Conservation (phyloP, 2,329 filamentous ascomycete species). For the Fragosphaeria purpurea region DNA sequence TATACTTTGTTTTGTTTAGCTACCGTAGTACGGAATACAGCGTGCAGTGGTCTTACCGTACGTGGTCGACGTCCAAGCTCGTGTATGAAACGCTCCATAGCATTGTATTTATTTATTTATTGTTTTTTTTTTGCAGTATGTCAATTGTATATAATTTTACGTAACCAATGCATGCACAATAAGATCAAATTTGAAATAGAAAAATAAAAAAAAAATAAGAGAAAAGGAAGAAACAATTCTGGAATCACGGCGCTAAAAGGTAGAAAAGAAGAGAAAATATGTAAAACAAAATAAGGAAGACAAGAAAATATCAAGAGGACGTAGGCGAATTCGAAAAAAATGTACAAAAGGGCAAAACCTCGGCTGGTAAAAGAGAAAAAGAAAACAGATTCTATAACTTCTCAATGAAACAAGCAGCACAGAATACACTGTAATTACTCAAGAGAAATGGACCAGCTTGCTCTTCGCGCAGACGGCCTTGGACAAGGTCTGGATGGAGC, state of each 20-base stretch:
- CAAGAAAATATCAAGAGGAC: not conserved
- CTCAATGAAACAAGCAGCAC: not conserved
- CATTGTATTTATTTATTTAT: too few species aligned
- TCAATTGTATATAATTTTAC: too few species aligned
- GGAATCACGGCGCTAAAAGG: not conserved
- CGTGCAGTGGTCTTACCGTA: too few species aligned
- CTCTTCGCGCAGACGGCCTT: conserved; percentile 14
- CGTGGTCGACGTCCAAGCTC: too few species aligned
- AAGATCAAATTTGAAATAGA: not conserved
- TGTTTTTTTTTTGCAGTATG: too few species aligned
- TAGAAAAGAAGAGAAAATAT: not conserved
- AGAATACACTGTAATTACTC: not conserved
- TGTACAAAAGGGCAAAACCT: not conserved
- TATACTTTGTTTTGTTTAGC: too few species aligned
- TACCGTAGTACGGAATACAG: too few species aligned
- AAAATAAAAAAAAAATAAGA: not conserved
- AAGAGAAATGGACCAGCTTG: conserved; percentile 1
- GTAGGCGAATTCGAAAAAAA: not conserved
- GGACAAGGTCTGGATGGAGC: conserved; percentile 22
- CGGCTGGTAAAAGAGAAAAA: not conserved
- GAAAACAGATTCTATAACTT: not conserved
- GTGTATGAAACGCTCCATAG: too few species aligned
- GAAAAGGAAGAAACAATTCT: not conserved
- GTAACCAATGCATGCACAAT: not conserved
- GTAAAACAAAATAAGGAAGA: not conserved